Evolutionary conservation across 2,329 filamentous ascomycete genomes (phyloP).

Genomic region (Talaromyces sp.): DNA sequence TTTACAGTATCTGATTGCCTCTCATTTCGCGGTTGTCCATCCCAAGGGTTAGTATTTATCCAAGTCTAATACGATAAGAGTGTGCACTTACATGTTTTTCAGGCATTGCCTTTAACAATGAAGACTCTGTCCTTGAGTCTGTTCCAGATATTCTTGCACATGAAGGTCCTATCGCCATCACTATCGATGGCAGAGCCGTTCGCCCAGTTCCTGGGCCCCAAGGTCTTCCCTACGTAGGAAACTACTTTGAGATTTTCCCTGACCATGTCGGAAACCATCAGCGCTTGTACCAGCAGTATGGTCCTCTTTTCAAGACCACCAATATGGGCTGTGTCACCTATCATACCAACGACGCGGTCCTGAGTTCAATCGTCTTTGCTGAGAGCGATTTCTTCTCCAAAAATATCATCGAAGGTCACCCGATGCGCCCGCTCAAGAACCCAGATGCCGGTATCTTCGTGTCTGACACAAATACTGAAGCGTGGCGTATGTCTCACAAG

Average conservation of each 20-base stretch:
- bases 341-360: conserved; percentile 42
- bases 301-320: conserved; percentile 51
- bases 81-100: neutral
- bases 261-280: conserved; percentile 59
- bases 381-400: conserved; percentile 56
- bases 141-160: neutral
- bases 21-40: neutral
- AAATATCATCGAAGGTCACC: conserved; percentile 41
- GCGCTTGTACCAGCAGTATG: conserved; percentile 53
- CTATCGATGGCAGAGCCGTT: conserved; percentile 1
- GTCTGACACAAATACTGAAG: conserved; percentile 32
- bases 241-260: conserved; percentile 55
- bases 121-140: neutral
- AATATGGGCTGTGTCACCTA: conserved; percentile 44
- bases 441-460: conserved; percentile 30
- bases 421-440: conserved; percentile 29
- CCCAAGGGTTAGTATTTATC: neutral
- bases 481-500: conserved; percentile 53
- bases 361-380: conserved; percentile 50
- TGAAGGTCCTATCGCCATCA: neutral
- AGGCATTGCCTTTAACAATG: neutral
- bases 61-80: neutral
- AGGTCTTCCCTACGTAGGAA: conserved; percentile 46
- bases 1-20: neutral
- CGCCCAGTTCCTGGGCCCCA: conserved; percentile 26